Conservation (phyloP, 345 rosid genomes). For the Gossypium arboreum region DNA sequence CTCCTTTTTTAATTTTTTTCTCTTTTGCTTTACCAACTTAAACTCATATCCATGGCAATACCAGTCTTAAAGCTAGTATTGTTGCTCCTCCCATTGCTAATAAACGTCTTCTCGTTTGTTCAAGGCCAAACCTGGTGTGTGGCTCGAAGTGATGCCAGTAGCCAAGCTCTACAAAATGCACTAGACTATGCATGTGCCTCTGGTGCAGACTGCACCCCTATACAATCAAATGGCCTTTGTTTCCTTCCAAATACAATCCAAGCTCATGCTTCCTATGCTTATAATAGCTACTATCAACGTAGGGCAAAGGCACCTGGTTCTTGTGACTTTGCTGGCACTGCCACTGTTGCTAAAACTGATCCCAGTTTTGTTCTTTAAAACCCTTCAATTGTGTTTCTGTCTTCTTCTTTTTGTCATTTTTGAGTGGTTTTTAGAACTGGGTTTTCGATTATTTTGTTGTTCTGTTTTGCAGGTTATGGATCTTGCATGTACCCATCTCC, state of each 20-base stretch:
- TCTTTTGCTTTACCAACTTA: conserved; percentile 18
- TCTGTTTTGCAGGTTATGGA: conserved; percentile 52
- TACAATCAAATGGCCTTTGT: conserved; percentile 50
- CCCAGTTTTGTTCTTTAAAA: conserved; percentile 41
- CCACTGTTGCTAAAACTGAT: conserved; percentile 57
- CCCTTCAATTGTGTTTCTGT: background rate
- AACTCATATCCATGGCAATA: conserved; percentile 24
- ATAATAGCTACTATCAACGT: conserved; percentile 67
- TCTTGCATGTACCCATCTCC: conserved; percentile 78
- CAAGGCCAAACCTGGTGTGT: conserved; percentile 55
- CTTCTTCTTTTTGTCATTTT: background rate
- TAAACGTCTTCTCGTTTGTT: background rate
- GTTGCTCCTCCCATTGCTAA: background rate
- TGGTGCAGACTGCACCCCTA: conserved; percentile 67
- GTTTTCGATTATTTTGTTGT: background rate
- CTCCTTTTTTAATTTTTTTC: conserved; percentile 16
- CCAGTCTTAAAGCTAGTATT: background rate
- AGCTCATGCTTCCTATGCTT: conserved; percentile 78
- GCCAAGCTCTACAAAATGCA: conserved; percentile 52
- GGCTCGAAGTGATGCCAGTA: conserved; percentile 59
- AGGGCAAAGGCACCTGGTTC: conserved; percentile 68
- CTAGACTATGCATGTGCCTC: conserved; percentile 63
- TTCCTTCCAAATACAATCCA: conserved; percentile 62
- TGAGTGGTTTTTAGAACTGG: background rate
- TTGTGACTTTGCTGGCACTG: conserved; percentile 74